These are phyloP conservation scores for Irpex sp. DNA, from an alignment of 1,284 basidiomycete genomes.

Conservation along the genomic window DNA sequence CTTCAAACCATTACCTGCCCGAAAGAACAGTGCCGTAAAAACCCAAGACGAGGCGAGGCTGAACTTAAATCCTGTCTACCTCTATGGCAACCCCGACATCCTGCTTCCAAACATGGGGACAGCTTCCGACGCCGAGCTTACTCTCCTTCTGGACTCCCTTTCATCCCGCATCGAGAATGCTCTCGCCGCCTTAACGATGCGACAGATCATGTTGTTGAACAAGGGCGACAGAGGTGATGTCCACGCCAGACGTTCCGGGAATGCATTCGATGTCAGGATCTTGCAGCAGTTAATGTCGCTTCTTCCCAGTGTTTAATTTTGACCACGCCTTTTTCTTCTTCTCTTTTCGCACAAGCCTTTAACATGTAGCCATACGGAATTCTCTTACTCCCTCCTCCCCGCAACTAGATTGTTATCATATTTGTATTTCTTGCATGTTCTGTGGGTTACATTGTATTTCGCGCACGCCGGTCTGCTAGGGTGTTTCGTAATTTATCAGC, in stretches of 20 bases:
- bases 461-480: neutral
- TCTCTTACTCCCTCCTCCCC: neutral
- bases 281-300: slow-evolving; percentile 30
- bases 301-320: slow-evolving; percentile 3
- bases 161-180: slow-evolving; percentile 80
- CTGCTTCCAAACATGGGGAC: slow-evolving; percentile 76
- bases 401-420: neutral
- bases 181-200: slow-evolving; percentile 52
- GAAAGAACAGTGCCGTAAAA: slow-evolving; percentile 39
- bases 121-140: slow-evolving; percentile 74
- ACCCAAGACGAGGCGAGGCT: slow-evolving; percentile 30
- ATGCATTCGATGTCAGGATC: slow-evolving; percentile 44
- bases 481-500: neutral
- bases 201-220: slow-evolving; percentile 20
- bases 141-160: slow-evolving; percentile 72
- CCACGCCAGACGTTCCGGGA: slow-evolving; percentile 25
- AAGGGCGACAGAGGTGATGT: slow-evolving; percentile 21
- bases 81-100: slow-evolving; percentile 60
- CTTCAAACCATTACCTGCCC: slow-evolving; percentile 47
- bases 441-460: neutral
- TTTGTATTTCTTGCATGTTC: neutral
- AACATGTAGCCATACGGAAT: slow-evolving; percentile 1
- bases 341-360: neutral
- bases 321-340: neutral
- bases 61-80: slow-evolving; percentile 31